phyloP scores from a whole-genome alignment of 768 basidiomycete species.

The Galerina marginata region DNA sequence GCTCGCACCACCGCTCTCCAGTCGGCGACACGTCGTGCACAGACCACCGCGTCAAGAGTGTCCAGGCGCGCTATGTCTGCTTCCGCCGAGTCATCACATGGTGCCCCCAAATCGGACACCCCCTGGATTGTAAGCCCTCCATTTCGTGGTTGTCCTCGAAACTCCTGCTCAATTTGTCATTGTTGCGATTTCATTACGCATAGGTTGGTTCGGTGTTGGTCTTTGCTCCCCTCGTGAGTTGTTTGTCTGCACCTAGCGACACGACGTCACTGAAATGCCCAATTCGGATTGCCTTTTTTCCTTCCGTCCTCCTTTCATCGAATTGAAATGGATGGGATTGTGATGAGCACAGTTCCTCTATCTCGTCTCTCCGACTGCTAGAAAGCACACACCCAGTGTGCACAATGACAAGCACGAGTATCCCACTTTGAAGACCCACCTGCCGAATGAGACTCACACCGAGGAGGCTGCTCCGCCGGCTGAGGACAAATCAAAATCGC shows the following conservation, averaged over 20 bases:
- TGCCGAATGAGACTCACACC: constrained; percentile 19
- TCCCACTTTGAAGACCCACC: constrained; percentile 29
- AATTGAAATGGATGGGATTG: not conserved
- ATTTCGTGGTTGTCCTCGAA: constrained; percentile 11
- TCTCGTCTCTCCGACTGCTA: constrained; percentile 45
- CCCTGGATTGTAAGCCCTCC: constrained; percentile 48
- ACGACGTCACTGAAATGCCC: constrained; percentile 3
- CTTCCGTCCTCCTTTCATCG: constrained; percentile 4
- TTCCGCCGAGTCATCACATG: constrained; percentile 35
- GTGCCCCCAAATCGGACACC: constrained; percentile 41
- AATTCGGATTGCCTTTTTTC: constrained; percentile 2
- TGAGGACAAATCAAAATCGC: constrained; percentile 13
- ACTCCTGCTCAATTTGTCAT: constrained; percentile 9
- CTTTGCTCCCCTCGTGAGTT: constrained; percentile 47
- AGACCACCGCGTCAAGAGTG: constrained; percentile 30
- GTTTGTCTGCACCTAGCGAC: constrained; percentile 3
- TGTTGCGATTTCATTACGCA: constrained; percentile 3
- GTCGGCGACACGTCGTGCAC: constrained; percentile 38
- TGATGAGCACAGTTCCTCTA: constrained; percentile 39
- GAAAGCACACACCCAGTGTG: constrained; percentile 33
- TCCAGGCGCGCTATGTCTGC: constrained; percentile 39
- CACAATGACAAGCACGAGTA: constrained; percentile 44
- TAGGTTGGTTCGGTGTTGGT: constrained; percentile 47
- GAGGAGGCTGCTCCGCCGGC: constrained; percentile 18
- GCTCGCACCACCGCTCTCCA: constrained; percentile 40